Evolutionary conservation across 1,284 basidiomycete genomes (phyloP).

Genomic region (Phylloboletellus chloephorus): DNA sequence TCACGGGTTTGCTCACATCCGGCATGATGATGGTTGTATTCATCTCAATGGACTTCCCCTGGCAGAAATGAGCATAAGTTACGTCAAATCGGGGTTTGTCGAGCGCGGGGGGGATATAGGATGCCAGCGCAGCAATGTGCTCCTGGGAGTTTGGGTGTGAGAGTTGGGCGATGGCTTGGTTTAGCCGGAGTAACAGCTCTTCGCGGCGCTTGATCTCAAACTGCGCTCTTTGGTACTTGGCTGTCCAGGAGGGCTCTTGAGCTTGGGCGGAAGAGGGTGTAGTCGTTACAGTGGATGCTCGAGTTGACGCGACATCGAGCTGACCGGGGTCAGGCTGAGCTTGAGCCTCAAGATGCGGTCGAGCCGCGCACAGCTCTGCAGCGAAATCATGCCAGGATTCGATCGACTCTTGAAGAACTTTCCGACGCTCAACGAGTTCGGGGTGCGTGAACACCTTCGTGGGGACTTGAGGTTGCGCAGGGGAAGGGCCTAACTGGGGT

Average conservation of each 20-base stretch:
- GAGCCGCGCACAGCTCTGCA: slow-evolving; percentile 19
- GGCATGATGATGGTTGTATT: slow-evolving; percentile 31
- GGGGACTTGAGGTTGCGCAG: slow-evolving; percentile 16
- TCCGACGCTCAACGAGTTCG: slow-evolving; percentile 27
- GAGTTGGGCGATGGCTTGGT: slow-evolving; percentile 27
- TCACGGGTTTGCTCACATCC: slow-evolving; percentile 24
- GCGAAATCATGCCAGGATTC: slow-evolving; percentile 21
- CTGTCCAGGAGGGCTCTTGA: slow-evolving; percentile 22
- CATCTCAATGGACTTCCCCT: slow-evolving; percentile 25
- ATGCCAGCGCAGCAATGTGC: slow-evolving; percentile 26
- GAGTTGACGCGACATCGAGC: slow-evolving; percentile 1
- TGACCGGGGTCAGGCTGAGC: neutral
- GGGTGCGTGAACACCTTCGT: slow-evolving; percentile 24
- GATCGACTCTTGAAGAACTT: slow-evolving; percentile 29
- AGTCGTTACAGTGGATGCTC: neutral
- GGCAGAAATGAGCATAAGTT: slow-evolving; percentile 29
- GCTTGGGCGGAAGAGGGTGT: slow-evolving; percentile 5
- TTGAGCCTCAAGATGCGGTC: slow-evolving; percentile 16
- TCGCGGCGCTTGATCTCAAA: slow-evolving; percentile 33
- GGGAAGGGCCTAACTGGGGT: slow-evolving; percentile 25
- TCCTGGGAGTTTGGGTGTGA: slow-evolving; percentile 22
- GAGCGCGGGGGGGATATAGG: slow-evolving; percentile 29
- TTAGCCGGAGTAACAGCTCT: slow-evolving; percentile 26
- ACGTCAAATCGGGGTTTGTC: slow-evolving; percentile 29
- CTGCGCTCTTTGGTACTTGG: slow-evolving; percentile 25